Evolutionary conservation across 345 rosid species (phyloP).

Genomic region (Euclidium syriacum): DNA sequence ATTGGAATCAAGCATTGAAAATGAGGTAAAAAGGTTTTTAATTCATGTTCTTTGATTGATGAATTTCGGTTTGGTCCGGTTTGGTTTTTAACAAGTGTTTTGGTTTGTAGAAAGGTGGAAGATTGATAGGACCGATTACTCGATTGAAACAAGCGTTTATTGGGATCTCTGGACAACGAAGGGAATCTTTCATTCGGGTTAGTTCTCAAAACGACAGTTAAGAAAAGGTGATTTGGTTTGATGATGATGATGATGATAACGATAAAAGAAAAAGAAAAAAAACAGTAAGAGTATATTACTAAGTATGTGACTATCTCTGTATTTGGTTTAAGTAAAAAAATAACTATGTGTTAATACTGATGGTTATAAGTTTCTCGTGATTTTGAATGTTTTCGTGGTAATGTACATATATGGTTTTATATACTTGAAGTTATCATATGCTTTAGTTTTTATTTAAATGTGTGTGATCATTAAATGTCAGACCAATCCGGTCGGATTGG

Average conservation of each 20-base stretch:
- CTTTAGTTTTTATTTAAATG: background rate
- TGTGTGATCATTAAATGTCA: constrained; percentile 3
- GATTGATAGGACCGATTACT: constrained; percentile 63
- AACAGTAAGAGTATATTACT: background rate
- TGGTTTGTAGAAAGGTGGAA: constrained; percentile 51
- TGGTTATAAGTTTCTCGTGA: constrained; percentile 1
- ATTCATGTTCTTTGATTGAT: background rate
- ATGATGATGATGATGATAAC: constrained; percentile 26
- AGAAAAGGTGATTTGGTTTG: constrained; percentile 11
- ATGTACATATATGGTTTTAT: constrained; percentile 6
- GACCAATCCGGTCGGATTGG: no score
- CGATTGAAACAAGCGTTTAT: constrained; percentile 76
- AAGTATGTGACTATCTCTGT: background rate
- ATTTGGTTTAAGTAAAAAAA: background rate
- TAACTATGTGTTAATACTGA: background rate
- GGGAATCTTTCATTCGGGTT: constrained; percentile 55
- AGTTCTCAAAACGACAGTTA: constrained; percentile 43
- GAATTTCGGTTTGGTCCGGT: no score
- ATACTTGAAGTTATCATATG: background rate
- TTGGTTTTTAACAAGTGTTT: background rate
- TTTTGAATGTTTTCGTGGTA: background rate
- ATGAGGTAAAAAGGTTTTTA: constrained; percentile 48
- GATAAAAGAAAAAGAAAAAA: background rate
- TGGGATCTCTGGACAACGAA: constrained; percentile 67
- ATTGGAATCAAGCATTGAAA: constrained; percentile 63